Percentiles rank a stretch among this genome's conserved stretches.
Evolutionary conservation across 2,329 filamentous ascomycete genomes (phyloP).

Genomic region (Colletotrichum agaves): DNA sequence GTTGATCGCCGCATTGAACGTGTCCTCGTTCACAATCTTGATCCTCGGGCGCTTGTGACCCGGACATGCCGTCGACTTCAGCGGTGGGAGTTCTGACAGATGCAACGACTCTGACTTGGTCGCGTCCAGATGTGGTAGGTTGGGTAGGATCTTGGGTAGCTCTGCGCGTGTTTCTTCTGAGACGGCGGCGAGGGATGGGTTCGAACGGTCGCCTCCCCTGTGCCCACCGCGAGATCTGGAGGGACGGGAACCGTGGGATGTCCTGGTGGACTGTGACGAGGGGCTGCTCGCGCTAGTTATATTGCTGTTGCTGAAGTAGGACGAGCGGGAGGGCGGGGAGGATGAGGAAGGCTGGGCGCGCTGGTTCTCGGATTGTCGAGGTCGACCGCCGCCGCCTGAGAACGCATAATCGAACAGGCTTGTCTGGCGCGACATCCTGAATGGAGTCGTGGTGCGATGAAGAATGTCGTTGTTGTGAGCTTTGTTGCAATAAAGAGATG

Average conservation of each 20-base stretch:
- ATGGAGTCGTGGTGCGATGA: neutral
- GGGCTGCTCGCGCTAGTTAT: neutral
- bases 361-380: slow-evolving; percentile 15
- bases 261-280: neutral
- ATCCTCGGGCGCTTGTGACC: slow-evolving; percentile 50
- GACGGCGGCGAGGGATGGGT: slow-evolving; percentile 37
- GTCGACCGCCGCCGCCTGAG: neutral
- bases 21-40: slow-evolving; percentile 66
- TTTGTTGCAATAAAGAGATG: neutral
- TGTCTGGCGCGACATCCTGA: slow-evolving; percentile 18
- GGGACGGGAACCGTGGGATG: neutral
- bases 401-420: slow-evolving; percentile 10
- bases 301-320: neutral
- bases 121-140: slow-evolving; percentile 53
- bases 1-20: slow-evolving; percentile 64
- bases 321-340: neutral
- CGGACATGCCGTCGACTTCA: slow-evolving; percentile 57
- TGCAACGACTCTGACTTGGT: slow-evolving; percentile 51
- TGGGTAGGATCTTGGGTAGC: slow-evolving; percentile 58
- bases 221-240: neutral
- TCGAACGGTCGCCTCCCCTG: slow-evolving; percentile 9
- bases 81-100: slow-evolving; percentile 48
- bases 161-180: slow-evolving; percentile 59
- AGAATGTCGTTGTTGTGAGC: neutral
- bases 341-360: slow-evolving; percentile 34